Evolutionary conservation across 148 eudicot genomes (phyloP), one percentile per base, ranked within the genome.

Genomic region (Vaccinium vitisidaea): DNA sequence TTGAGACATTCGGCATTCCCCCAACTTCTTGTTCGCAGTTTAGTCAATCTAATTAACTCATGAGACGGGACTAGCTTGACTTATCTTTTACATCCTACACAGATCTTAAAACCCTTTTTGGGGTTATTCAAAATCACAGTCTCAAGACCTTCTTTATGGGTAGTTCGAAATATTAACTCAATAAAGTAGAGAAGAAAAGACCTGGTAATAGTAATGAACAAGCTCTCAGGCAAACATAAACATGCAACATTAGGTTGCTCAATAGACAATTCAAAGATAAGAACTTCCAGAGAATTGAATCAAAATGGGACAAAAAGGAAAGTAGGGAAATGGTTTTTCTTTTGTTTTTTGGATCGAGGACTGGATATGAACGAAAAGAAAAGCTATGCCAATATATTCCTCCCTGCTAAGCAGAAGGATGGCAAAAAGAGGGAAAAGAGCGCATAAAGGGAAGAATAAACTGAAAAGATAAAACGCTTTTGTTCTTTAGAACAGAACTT

Each of bases 331-430:
- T 18, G 8, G 69, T 63, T 25, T 63, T n/a, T n/a, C 46, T 43
- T n/a, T 21, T 63, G 3, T 58, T 19, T 6, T 58, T 18, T 19
- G 19, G n/a, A 18, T 58, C n/a, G 65, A 7, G 21, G 15, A 18
- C 10, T 2, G 27, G 54, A 46, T 39, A 75, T 46, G 2, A 52
- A 50, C 23, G 32, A 50, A 50, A 50, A 50, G 53, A 23, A 5
- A 53, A 23, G 21, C 56, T 74, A 36, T 46, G 50, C 12, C 63
- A 78, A 27, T 78, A 78, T 46, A 78, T 78, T 53, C 81, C 61
- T 1, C 21, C 59, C 48, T 53, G 4, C 14, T 25, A 30, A 30
- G 74, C 27, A 27, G 39, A 27, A 78, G 61, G 36, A 48, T 21
- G 16, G n/a, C 16, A 21, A 61, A 36, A 36, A 59, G 71, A 11